Percentiles rank a stretch among this genome's conserved stretches.
Conservation (phyloP, 768 basidiomycete species). For the Mycena haematopus region DNA sequence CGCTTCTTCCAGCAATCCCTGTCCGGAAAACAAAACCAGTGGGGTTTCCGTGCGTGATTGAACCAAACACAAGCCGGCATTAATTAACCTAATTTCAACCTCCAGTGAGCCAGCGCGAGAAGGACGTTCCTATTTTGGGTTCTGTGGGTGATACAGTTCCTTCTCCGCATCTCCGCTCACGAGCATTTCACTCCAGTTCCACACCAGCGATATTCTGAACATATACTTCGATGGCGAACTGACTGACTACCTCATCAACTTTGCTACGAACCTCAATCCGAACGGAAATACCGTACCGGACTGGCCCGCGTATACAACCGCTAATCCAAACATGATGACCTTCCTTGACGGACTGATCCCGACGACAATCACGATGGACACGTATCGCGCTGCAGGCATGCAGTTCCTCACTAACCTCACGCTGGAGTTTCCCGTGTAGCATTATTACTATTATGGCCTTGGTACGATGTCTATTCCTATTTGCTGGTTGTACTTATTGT, state of each 20-base stretch:
- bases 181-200: constrained; percentile 34
- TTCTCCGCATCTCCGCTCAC: neutral
- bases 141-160: constrained; percentile 31
- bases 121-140: constrained; percentile 40
- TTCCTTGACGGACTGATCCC: constrained; percentile 37
- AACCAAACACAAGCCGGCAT: neutral
- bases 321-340: constrained; percentile 40
- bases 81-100: neutral
- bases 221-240: constrained; percentile 39
- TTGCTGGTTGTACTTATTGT: neutral
- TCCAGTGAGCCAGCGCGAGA: constrained; percentile 43
- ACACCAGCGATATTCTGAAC: constrained; percentile 41
- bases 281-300: constrained; percentile 46
- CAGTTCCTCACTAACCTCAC: constrained; percentile 13
- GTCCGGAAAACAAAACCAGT: constrained; percentile 47
- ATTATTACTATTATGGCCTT: neutral
- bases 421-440: neutral
- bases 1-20: constrained; percentile 51
- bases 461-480: neutral
- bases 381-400: constrained; percentile 35
- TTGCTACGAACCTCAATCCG: constrained; percentile 42
- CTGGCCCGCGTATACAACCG: constrained; percentile 53
- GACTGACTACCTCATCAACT: constrained; percentile 44
- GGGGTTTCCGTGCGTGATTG: constrained; percentile 40
- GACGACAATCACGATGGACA: constrained; percentile 33